Base-by-base conservation (phyloP, 345 rosid genomes). In the Eucalyptus erythrocorys region DNA sequence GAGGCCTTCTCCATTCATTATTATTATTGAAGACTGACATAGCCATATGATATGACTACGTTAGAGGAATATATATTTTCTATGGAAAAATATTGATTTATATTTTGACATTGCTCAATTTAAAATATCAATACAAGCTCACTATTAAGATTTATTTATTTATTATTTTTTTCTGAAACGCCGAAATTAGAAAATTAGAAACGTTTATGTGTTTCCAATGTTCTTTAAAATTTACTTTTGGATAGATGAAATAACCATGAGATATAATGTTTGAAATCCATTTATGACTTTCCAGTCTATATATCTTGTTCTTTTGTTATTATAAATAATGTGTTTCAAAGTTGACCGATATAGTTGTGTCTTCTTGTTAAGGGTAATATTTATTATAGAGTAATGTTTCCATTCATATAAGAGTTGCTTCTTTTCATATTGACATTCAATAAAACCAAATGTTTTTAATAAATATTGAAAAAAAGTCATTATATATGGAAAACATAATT, bases 311-410 rank as follows among this genome's bases (percentile, higher is more conserved):
- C 19, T 19, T 32, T 68, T 68, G 79, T 66, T 14, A 66, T 66
- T 66, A 32, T 32, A 66, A 32, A 66, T 32, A 32, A n/a, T 14
- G 10, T 0, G 0, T 64, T 64, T n/a, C 10, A n/a, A 32, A 55
- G 42, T 66, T 32, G 19, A 66, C 9, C 0, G 1, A 66, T 32
- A 32, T 66, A 1, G 40, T 32, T 66, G 22, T 0, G 40, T 15
- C 6, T 32, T 66, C 40, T 15, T 32, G 22, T 32, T 4, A 32
- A 8, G 12, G 40, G 21, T 19, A 1, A 34, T 71, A 71, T 21
- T 51, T 37, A 19, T 34, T 71, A 1, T 43, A 9, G 5, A 71
- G 55, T 19, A 51, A 19, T 51, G 34, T 0, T 19, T 34, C 81
- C 2, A 37, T 37, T 71, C 27, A 34, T 3, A 71, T 37, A 19